Conservation (phyloP, 345 rosid species). For the Hirschfeldia incana region DNA sequence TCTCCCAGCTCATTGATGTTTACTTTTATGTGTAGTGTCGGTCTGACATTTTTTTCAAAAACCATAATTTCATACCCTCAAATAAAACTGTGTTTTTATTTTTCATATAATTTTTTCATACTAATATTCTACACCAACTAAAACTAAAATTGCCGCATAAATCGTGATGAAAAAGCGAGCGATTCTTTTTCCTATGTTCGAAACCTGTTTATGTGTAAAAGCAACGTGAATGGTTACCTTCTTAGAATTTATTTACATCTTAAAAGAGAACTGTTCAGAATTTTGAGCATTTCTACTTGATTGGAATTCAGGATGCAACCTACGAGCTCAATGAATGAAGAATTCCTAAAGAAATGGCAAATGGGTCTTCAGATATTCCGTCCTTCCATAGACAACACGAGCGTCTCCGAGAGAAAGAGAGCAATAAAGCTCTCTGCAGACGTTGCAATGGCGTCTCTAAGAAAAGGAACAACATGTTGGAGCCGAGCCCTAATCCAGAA, state of each 20-base stretch:
- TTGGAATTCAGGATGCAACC: constrained; percentile 49
- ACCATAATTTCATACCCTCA: not conserved
- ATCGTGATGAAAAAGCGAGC: not conserved
- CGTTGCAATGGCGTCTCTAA: constrained; percentile 78
- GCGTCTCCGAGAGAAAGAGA: constrained; percentile 60
- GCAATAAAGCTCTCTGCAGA: constrained; percentile 86
- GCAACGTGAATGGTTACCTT: not conserved
- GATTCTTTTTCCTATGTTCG: not conserved
- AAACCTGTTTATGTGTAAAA: not conserved
- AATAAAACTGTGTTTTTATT: too few relatives aligned
- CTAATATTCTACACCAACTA: not conserved
- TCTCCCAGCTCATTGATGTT: not conserved
- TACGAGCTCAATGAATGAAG: constrained; percentile 52
- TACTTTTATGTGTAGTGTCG: not conserved
- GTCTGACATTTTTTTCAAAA: not conserved
- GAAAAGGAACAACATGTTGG: constrained; percentile 72
- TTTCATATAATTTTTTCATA: too few relatives aligned
- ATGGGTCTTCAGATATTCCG: constrained; percentile 52
- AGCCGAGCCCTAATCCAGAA: constrained; percentile 71
- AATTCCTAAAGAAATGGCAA: constrained; percentile 81
- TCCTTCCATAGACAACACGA: constrained; percentile 47
- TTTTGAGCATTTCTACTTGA: constrained; percentile 5
- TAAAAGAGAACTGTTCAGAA: not conserved
- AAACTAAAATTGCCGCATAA: not conserved
- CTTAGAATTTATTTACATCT: not conserved